Percentiles rank a stretch among this genome's conserved stretches.
phyloP scores from a whole-genome alignment of 305 asterid genomes.

The Rubia tinctorum region DNA sequence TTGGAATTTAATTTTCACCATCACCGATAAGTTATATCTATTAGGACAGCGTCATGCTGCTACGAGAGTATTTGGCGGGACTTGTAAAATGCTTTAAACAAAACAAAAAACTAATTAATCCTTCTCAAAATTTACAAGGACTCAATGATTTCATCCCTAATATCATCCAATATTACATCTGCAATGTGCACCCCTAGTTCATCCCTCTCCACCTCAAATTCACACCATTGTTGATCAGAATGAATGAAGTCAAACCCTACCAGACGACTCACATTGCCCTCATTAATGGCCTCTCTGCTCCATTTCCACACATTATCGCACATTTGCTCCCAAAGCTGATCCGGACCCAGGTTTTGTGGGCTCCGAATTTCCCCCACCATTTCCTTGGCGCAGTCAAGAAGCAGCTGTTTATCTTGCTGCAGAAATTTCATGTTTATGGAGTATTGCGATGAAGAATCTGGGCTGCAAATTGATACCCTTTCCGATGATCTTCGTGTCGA shows the following conservation, averaged over 20 bases:
- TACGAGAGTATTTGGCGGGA: too few relatives aligned
- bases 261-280: conserved; percentile 32
- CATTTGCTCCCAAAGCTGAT: conserved; percentile 57
- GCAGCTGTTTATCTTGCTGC: conserved; percentile 47
- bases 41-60: too few relatives aligned
- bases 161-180: conserved; percentile 54
- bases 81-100: too few relatives aligned
- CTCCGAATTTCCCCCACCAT: conserved; percentile 43
- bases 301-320: conserved; percentile 60
- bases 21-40: too few relatives aligned
- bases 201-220: conserved; percentile 25
- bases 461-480: too few relatives aligned
- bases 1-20: too few relatives aligned
- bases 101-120: too few relatives aligned
- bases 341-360: conserved; percentile 49
- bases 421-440: conserved; percentile 51
- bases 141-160: too few relatives aligned
- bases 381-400: conserved; percentile 59
- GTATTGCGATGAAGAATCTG: too few relatives aligned
- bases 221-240: conserved; percentile 43
- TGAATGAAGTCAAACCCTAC: conserved; percentile 36
- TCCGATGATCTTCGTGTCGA: too few relatives aligned
- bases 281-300: conserved; percentile 60
- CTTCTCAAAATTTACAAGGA: too few relatives aligned
- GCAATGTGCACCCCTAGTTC: conserved; percentile 42